These are phyloP conservation scores for Cicer cuneatum DNA, from an alignment of 306 rosid genomes.

Conservation along the genomic window DNA sequence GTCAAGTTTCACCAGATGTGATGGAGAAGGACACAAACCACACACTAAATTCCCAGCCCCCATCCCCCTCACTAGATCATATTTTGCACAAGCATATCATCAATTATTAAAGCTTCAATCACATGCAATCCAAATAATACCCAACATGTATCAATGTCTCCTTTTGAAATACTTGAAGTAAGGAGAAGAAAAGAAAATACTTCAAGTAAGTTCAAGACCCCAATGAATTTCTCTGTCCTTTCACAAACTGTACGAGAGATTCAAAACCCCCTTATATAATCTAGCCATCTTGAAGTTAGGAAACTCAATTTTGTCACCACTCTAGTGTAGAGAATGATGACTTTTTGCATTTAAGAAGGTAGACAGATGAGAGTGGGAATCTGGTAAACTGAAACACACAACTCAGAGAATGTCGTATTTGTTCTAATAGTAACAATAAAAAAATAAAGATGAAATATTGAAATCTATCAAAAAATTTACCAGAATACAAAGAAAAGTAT, in stretches of 20 bases:
- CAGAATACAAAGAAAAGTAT: neutral
- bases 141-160: constrained; percentile 30
- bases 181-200: neutral
- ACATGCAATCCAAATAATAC: constrained; percentile 27
- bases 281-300: constrained; percentile 9
- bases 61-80: neutral
- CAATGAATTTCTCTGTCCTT: constrained; percentile 8
- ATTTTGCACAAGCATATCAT: constrained; percentile 10
- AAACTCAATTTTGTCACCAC: constrained; percentile 34
- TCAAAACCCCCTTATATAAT: constrained; percentile 12
- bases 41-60: neutral
- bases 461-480: constrained; percentile 2
- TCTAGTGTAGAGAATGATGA: constrained; percentile 19
- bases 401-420: constrained; percentile 1
- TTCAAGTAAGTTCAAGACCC: neutral
- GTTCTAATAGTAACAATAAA: neutral
- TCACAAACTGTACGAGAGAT: constrained; percentile 3
- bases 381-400: constrained; percentile 32
- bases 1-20: constrained; percentile 9
- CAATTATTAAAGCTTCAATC: constrained; percentile 21
- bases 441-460: constrained; percentile 23
- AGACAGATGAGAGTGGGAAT: neutral
- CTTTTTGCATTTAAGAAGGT: constrained; percentile 16
- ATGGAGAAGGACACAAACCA: neutral
- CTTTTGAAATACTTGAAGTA: too few species aligned